Conservation (phyloP, 352 stramenopile genomes). For the Phytopythium chamaehyphon region DNA sequence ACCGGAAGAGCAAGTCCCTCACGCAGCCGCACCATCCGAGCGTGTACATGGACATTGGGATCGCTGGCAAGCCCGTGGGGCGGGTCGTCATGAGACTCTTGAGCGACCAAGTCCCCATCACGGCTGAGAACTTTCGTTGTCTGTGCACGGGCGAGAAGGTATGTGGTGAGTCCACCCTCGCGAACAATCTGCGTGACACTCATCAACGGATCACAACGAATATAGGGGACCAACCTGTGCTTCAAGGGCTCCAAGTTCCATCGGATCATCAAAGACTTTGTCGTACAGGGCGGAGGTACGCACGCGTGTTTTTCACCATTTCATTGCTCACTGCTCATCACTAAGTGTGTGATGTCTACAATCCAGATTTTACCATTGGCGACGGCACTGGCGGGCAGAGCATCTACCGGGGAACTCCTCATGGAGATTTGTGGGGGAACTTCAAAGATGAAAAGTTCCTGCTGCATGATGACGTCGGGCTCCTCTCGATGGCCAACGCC, state of each 20-base stretch:
- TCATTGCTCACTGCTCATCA: not conserved
- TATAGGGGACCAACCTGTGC: conserved; percentile 36
- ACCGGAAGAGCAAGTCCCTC: conserved; percentile 44
- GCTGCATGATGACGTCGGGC: conserved; percentile 59
- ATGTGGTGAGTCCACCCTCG: no score
- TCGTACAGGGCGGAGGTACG: conserved; percentile 80
- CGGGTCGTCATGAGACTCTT: conserved; percentile 95
- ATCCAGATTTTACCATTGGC: conserved; percentile 51
- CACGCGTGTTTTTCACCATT: not conserved
- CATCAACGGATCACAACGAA: no score
- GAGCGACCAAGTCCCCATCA: conserved; percentile 90
- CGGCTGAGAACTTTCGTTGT: conserved; percentile 94
- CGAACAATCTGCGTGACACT: no score
- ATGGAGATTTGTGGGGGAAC: conserved; percentile 76
- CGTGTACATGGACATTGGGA: conserved; percentile 95
- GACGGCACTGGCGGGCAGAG: conserved; percentile 76
- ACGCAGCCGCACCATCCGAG: conserved; percentile 70
- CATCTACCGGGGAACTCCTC: conserved; percentile 65
- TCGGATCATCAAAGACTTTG: conserved; percentile 91
- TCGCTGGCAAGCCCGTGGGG: conserved; percentile 75
- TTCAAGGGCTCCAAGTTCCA: conserved; percentile 91
- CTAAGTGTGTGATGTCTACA: conserved; percentile 1
- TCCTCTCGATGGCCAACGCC: conserved; percentile 83
- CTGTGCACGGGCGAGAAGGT: conserved; percentile 80
- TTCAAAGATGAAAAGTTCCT: conserved; percentile 83